Evolutionary conservation across 176 grass and related monocot genomes (phyloP).

Genomic region (Saccharum officinarum): DNA sequence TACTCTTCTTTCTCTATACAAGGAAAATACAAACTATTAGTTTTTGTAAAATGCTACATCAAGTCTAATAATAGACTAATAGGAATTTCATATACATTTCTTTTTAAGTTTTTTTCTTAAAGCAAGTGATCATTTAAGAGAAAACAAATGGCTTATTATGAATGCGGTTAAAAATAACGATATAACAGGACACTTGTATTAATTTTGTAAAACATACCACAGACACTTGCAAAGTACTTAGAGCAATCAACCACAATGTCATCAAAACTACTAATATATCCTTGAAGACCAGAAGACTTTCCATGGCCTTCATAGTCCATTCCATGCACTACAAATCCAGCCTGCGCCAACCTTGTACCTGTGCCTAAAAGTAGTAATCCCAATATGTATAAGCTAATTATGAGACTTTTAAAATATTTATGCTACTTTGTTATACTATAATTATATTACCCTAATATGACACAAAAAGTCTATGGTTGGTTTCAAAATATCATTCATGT

Average conservation of each 20-base stretch:
- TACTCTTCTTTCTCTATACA: conserved; percentile 53
- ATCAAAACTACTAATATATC: conserved; percentile 55
- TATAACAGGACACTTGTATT: not conserved
- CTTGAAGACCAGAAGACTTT: conserved; percentile 69
- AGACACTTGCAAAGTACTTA: conserved; percentile 52
- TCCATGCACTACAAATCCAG: conserved; percentile 67
- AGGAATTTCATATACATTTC: not conserved
- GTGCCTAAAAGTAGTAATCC: conserved; percentile 38
- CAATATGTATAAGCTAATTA: not conserved
- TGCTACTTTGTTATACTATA: not conserved
- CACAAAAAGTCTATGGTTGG: too few species aligned
- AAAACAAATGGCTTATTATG: not conserved
- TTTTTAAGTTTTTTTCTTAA: not conserved
- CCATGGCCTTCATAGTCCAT: conserved; percentile 83
- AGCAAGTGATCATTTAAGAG: not conserved
- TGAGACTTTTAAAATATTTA: not conserved
- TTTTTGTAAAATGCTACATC: not conserved
- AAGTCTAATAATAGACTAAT: not conserved
- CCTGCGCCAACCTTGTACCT: conserved; percentile 48
- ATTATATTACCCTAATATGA: not conserved
- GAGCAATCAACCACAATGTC: conserved; percentile 51
- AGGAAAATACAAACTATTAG: not conserved
- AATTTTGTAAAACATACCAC: conserved; percentile 30
- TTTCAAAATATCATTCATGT: too few species aligned
- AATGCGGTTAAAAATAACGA: not conserved